These are phyloP conservation scores for Bryoerythrophyllum caledonicum DNA, from an alignment of 225 moss, liverwort and hornwort genomes.

Conservation along the genomic window DNA sequence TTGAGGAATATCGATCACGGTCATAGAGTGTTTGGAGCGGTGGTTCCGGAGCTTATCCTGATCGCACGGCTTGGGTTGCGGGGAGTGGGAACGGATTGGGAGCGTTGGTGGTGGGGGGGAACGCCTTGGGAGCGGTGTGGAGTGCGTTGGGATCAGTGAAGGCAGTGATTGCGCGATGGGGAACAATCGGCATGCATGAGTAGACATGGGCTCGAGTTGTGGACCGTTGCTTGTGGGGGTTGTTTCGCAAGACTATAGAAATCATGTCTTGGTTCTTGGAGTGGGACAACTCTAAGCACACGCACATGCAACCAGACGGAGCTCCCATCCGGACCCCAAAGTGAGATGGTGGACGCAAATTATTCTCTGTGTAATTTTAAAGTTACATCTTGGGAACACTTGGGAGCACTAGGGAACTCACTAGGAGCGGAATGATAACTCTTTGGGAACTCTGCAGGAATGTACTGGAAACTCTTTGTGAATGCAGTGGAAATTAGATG, in stretches of 20 bases:
- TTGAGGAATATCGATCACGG: no score
- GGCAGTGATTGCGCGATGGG: neutral
- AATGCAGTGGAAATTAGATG: no score
- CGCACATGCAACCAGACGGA: no score
- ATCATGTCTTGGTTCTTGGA: neutral
- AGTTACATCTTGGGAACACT: no score
- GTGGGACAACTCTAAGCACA: neutral
- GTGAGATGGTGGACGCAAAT: no score
- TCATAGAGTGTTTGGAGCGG: no score
- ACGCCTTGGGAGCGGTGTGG: neutral
- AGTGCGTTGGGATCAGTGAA: neutral
- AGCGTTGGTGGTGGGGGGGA: neutral
- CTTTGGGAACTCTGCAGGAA: no score
- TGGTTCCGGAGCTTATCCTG: neutral
- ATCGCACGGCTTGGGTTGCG: neutral
- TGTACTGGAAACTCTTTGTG: no score
- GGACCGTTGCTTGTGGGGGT: neutral
- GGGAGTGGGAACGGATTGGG: neutral
- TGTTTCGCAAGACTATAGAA: neutral
- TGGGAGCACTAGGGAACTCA: no score
- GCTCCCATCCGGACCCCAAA: no score
- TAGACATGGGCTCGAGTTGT: neutral
- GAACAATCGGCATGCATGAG: slow-evolving; percentile 1
- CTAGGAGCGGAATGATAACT: no score
- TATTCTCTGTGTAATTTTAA: no score